Conservation (phyloP, 2,329 filamentous ascomycete species). For the Monilinia vaccinii-corymbosi region DNA sequence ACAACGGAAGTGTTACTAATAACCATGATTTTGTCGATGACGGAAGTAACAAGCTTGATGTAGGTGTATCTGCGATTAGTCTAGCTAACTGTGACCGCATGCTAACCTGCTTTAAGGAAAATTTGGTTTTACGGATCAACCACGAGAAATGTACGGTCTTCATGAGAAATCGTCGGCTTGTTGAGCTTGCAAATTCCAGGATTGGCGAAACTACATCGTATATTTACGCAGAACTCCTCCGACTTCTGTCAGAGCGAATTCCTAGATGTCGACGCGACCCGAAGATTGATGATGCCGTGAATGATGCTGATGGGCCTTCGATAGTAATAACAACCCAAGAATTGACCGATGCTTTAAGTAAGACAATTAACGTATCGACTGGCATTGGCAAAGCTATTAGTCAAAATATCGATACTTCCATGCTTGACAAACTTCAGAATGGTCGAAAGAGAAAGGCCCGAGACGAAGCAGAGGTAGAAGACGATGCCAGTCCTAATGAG, state of each 20-base stretch:
- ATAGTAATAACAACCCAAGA: constrained; percentile 44
- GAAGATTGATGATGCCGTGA: constrained; percentile 36
- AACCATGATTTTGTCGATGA: constrained; percentile 33
- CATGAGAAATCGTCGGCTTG: constrained; percentile 69
- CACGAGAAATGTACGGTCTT: constrained; percentile 77
- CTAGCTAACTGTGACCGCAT: constrained; percentile 10
- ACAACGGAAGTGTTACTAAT: constrained; percentile 35
- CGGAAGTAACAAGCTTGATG: constrained; percentile 39
- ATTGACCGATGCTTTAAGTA: constrained; percentile 45
- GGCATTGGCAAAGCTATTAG: constrained; percentile 49
- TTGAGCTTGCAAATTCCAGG: constrained; percentile 59
- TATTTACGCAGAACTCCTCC: constrained; percentile 68
- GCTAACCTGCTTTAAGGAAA: constrained; percentile 42
- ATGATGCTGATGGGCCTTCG: constrained; percentile 27
- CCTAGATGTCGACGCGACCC: constrained; percentile 56
- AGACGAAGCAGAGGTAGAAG: constrained; percentile 21
- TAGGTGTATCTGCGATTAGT: constrained; percentile 31
- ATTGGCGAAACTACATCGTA: constrained; percentile 66
- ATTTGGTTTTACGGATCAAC: constrained; percentile 70
- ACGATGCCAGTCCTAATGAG: constrained; percentile 21
- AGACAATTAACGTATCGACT: constrained; percentile 42
- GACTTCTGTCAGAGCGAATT: constrained; percentile 59
- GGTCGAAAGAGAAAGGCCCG: constrained; percentile 19
- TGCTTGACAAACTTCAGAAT: constrained; percentile 40
- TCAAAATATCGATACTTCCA: constrained; percentile 38